Conservation (phyloP, 1,284 basidiomycete species). For the Malassezia dermatis region DNA sequence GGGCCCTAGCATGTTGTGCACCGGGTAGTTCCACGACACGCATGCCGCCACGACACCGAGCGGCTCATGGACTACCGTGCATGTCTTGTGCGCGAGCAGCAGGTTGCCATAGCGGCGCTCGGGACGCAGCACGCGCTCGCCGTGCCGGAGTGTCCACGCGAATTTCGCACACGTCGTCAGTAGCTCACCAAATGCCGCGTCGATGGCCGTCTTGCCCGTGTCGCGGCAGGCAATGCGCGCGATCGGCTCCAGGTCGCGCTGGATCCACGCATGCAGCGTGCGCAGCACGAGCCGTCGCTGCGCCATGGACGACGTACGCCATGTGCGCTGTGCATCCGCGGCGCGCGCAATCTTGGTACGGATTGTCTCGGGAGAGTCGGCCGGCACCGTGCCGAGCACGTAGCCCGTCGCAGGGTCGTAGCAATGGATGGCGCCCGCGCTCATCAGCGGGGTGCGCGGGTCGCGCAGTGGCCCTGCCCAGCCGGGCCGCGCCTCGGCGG, state of each 20-base stretch:
- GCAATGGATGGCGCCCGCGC: conserved; percentile 60
- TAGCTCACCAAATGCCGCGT: conserved; percentile 52
- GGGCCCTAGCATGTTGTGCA: conserved; percentile 86
- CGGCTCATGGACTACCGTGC: conserved; percentile 73
- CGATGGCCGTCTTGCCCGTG: conserved; percentile 73
- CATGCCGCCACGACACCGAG: conserved; percentile 85
- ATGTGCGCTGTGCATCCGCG: conserved; percentile 59
- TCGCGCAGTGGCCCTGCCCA: conserved; percentile 25
- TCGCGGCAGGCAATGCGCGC: conserved; percentile 84
- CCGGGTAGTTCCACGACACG: conserved; percentile 67
- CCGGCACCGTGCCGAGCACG: conserved; percentile 61
- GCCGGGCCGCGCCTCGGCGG: conserved; percentile 22
- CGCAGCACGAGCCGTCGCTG: conserved; percentile 69
- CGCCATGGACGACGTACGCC: conserved; percentile 64
- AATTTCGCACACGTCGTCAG: conserved; percentile 39
- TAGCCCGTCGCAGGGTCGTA: conserved; percentile 80
- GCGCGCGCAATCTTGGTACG: conserved; percentile 61
- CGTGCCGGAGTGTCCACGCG: conserved; percentile 34
- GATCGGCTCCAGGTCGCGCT: conserved; percentile 72
- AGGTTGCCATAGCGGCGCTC: conserved; percentile 54
- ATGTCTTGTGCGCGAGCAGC: conserved; percentile 70
- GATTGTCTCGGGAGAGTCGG: conserved; percentile 63
- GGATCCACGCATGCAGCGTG: conserved; percentile 78
- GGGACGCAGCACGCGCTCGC: conserved; percentile 24
- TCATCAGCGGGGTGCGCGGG: conserved; percentile 1